phyloP scores from a whole-genome alignment of 2,329 filamentous ascomycete genomes.

The Fusarium nurragi region DNA sequence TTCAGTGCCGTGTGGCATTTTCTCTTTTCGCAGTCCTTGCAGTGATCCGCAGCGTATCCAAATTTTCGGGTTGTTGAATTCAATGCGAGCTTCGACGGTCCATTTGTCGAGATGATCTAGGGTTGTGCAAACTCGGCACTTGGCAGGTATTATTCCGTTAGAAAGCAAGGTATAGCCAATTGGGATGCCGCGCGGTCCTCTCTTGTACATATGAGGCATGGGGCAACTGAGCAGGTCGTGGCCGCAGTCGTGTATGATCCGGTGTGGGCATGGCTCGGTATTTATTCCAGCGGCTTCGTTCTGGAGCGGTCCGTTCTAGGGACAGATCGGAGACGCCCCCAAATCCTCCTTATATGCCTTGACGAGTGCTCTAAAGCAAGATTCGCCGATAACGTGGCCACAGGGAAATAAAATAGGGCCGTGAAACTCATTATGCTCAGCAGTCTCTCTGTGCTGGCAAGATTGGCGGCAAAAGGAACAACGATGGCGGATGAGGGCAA shows the following conservation, averaged over 20 bases:
- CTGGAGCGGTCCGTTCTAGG: slow-evolving; percentile 23
- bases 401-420: slow-evolving; percentile 26
- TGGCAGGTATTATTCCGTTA: not conserved
- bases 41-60: slow-evolving; percentile 4
- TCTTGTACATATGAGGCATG: not conserved
- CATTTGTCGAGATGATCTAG: slow-evolving; percentile 10
- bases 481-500: slow-evolving; percentile 26
- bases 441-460: slow-evolving; percentile 11
- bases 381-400: slow-evolving; percentile 35
- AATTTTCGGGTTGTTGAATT: not conserved
- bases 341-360: not conserved
- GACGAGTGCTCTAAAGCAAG: slow-evolving; percentile 21
- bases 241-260: slow-evolving; percentile 29
- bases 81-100: slow-evolving; percentile 9
- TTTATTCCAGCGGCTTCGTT: slow-evolving; percentile 14
- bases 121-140: slow-evolving; percentile 27
- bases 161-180: not conserved
- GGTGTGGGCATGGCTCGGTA: slow-evolving; percentile 15
- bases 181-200: not conserved
- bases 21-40: not conserved
- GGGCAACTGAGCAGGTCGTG: slow-evolving; percentile 6
- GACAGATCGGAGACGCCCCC: slow-evolving; percentile 7
- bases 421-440: not conserved
- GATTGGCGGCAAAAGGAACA: slow-evolving; percentile 27
- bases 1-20: not conserved